These are phyloP conservation scores for Middelhovenomyces tepae DNA, from an alignment of 805 yeast species.

Conservation along the genomic window DNA sequence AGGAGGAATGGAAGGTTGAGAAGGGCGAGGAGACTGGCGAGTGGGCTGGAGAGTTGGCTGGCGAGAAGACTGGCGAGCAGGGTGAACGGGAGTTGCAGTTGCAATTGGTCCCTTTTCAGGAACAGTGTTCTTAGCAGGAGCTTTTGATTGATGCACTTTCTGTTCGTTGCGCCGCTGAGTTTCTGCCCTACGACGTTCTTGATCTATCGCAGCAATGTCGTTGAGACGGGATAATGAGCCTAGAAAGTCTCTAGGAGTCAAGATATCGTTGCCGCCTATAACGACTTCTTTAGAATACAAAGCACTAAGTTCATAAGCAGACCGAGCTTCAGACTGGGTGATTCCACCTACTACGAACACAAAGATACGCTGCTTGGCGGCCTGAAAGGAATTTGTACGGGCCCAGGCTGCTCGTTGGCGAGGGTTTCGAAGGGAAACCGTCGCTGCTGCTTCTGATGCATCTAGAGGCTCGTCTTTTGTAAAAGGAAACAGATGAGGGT, in stretches of 20 bases:
- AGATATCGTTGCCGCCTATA: constrained; percentile 70
- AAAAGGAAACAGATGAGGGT: constrained; percentile 59
- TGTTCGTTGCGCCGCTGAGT: too few relatives aligned
- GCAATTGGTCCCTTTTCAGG: too few relatives aligned
- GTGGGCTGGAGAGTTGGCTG: too few relatives aligned
- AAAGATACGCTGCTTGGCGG: constrained; percentile 58
- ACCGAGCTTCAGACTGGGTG: constrained; percentile 71
- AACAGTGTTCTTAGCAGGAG: too few relatives aligned
- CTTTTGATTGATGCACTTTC: too few relatives aligned
- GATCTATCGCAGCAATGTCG: too few relatives aligned
- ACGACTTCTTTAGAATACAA: constrained; percentile 62
- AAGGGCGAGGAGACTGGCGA: too few relatives aligned
- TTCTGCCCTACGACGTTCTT: too few relatives aligned
- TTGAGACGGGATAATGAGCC: constrained; percentile 22
- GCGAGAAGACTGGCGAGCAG: too few relatives aligned
- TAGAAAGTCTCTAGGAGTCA: constrained; percentile 34
- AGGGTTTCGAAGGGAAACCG: constrained; percentile 54
- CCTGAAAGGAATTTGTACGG: constrained; percentile 32
- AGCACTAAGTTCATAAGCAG: constrained; percentile 60
- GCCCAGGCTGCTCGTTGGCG: constrained; percentile 76
- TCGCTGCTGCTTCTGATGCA: constrained; percentile 31
- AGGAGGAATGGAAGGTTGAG: too few relatives aligned
- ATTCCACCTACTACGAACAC: constrained; percentile 86
- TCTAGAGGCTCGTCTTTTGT: constrained; percentile 56
- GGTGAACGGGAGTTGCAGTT: too few relatives aligned